Evolutionary conservation across 2,329 filamentous ascomycete species (phyloP).

Genomic region (Arthrobotrys pseudoclavata): DNA sequence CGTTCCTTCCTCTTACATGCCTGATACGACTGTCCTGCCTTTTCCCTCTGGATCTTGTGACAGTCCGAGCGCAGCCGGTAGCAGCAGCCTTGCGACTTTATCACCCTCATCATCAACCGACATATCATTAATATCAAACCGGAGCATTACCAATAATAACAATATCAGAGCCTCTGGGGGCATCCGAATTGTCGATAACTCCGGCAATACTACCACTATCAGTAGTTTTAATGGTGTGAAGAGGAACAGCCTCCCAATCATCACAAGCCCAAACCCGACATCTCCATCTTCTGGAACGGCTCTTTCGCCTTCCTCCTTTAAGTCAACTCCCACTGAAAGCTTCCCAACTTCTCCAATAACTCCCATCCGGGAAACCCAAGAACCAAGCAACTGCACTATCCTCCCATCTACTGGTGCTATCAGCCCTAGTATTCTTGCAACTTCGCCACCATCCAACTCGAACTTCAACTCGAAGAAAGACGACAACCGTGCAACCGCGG

Average conservation of each 20-base stretch:
- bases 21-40: constrained; percentile 60
- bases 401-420: background rate
- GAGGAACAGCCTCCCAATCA: constrained; percentile 33
- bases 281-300: constrained; percentile 40
- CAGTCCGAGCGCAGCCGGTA: constrained; percentile 56
- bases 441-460: constrained; percentile 4
- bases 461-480: constrained; percentile 15
- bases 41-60: constrained; percentile 60
- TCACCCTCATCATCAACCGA: constrained; percentile 18
- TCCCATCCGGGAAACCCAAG: constrained; percentile 21
- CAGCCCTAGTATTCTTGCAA: background rate
- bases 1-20: constrained; percentile 56
- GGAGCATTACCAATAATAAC: constrained; percentile 21
- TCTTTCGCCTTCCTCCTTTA: constrained; percentile 33
- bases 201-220: background rate
- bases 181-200: constrained; percentile 25
- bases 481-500: constrained; percentile 14
- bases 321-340: constrained; percentile 43
- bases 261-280: constrained; percentile 29
- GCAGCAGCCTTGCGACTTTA: constrained; percentile 49
- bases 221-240: constrained; percentile 6
- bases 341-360: constrained; percentile 48
- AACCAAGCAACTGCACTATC: constrained; percentile 8
- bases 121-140: constrained; percentile 29
- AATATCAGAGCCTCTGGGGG: constrained; percentile 25